Conservation (phyloP, 805 yeast genomes). For the Clavispora carvajalis region DNA sequence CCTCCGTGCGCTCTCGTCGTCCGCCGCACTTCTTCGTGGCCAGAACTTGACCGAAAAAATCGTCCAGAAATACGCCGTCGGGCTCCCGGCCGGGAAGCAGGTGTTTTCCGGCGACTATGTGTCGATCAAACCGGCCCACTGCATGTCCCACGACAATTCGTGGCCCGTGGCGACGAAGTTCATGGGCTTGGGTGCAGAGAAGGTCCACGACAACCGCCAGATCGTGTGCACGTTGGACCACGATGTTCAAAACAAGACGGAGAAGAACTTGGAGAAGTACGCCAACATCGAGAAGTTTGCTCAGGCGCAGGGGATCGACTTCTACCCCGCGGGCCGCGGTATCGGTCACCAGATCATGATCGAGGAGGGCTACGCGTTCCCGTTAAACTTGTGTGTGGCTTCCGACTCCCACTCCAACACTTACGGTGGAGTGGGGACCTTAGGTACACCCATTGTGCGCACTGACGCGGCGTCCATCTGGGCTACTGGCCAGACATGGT, state of each 20-base stretch:
- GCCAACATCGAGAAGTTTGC: slow-evolving; percentile 87
- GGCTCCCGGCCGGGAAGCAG: slow-evolving; percentile 64
- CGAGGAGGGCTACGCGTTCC: slow-evolving; percentile 98
- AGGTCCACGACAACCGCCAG: slow-evolving; percentile 80
- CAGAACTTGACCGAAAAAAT: slow-evolving; percentile 95
- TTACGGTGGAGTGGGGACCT: slow-evolving; percentile 92
- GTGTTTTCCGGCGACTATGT: slow-evolving; percentile 94
- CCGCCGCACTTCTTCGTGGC: slow-evolving; percentile 26
- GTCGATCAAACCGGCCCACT: slow-evolving; percentile 89
- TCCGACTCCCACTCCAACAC: slow-evolving; percentile 97
- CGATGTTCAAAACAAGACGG: slow-evolving; percentile 92
- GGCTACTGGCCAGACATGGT: slow-evolving; percentile 99
- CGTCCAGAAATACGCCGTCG: slow-evolving; percentile 89
- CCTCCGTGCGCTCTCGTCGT: slow-evolving; percentile 13
- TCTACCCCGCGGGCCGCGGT: slow-evolving; percentile 98
- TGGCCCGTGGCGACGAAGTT: slow-evolving; percentile 99
- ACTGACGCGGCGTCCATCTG: slow-evolving; percentile 99
- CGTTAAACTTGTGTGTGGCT: slow-evolving; percentile 88
- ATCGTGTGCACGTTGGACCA: slow-evolving; percentile 96
- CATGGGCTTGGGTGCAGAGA: slow-evolving; percentile 86
- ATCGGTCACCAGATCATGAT: slow-evolving; percentile 99
- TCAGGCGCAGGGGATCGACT: slow-evolving; percentile 84
- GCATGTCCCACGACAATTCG: slow-evolving; percentile 98
- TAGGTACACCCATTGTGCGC: slow-evolving; percentile 97
- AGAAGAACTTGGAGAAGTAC: slow-evolving; percentile 84